Percentiles rank a stretch among this genome's conserved stretches.
Evolutionary conservation across 139 green algal species (phyloP).

Genomic region (Picochlorum costavermella): DNA sequence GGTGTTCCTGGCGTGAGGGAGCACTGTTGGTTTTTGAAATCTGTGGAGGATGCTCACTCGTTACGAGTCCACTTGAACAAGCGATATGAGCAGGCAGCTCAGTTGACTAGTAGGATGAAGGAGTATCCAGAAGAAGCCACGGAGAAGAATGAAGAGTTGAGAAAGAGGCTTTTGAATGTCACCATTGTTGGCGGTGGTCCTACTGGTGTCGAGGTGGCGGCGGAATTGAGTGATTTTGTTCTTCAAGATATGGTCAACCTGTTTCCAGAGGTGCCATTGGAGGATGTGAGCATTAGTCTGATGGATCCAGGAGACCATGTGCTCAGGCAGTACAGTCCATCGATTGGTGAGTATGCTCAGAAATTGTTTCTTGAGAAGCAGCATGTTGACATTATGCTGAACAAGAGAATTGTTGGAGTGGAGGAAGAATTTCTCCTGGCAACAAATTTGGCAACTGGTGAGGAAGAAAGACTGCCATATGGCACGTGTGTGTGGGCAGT

Average conservation of each 20-base stretch:
- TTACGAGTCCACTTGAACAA: constrained; percentile 59
- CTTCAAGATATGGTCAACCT: constrained; percentile 29
- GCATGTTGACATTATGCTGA: constrained; percentile 53
- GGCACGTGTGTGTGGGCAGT: constrained; percentile 86
- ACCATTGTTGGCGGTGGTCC: constrained; percentile 81
- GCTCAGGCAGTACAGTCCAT: constrained; percentile 63
- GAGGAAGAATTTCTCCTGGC: constrained; percentile 59
- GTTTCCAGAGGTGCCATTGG: constrained; percentile 16
- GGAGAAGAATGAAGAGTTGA: constrained; percentile 24
- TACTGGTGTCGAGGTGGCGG: constrained; percentile 75
- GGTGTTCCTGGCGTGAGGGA: constrained; percentile 73
- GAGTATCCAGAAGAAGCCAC: constrained; percentile 35
- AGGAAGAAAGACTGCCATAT: constrained; percentile 46
- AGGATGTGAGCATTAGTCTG: constrained; percentile 52
- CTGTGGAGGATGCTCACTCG: constrained; percentile 41
- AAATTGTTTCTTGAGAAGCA: constrained; percentile 63
- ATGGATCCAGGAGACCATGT: constrained; percentile 61
- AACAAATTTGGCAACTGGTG: constrained; percentile 2
- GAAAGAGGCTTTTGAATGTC: constrained; percentile 56
- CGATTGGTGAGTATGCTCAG: constrained; percentile 15
- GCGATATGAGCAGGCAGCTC: constrained; percentile 50
- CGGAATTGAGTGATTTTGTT: constrained; percentile 48
- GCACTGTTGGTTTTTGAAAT: constrained; percentile 65
- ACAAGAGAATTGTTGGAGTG: constrained; percentile 34
- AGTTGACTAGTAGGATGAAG: no score